Conservation (phyloP, 257 asterid genomes). For the Scutellaria galericulata region DNA sequence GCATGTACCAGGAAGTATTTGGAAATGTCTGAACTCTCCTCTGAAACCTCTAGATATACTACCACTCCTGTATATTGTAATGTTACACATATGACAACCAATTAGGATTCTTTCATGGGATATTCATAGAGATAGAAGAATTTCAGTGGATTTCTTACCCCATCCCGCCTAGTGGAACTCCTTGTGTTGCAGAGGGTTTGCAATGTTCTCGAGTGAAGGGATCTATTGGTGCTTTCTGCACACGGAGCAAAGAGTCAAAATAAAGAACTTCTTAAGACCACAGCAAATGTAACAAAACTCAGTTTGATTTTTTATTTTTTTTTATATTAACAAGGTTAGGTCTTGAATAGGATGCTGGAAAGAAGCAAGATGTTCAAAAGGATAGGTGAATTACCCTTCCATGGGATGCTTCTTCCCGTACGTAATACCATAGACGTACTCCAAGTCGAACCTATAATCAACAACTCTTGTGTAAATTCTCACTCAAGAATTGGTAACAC, state of each 20-base stretch:
- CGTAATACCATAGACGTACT: constrained; percentile 85
- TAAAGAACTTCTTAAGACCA: background rate
- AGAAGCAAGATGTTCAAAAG: constrained; percentile 15
- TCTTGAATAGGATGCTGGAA: background rate
- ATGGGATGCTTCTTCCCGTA: constrained; percentile 95
- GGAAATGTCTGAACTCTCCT: constrained; percentile 94
- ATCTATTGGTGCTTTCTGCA: constrained; percentile 97
- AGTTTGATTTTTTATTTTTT: background rate
- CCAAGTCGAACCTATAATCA: constrained; percentile 82
- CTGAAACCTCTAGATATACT: constrained; percentile 99
- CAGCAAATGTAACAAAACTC: background rate
- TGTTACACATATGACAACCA: constrained; percentile 30
- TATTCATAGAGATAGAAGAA: background rate
- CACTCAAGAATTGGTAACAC: constrained; percentile 23
- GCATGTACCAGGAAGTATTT: constrained; percentile 93
- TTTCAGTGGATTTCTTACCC: constrained; percentile 62
- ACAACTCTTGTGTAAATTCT: constrained; percentile 31
- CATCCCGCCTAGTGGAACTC: constrained; percentile 99
- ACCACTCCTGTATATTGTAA: constrained; percentile 74
- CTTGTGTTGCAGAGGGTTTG: constrained; percentile 96
- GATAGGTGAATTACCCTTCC: constrained; percentile 78
- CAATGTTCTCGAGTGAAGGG: constrained; percentile 90
- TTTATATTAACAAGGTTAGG: background rate
- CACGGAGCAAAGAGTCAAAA: constrained; percentile 2
- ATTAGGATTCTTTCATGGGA: constrained; percentile 29